These are phyloP conservation scores for Colletotrichum caudatum DNA, from an alignment of 2,329 filamentous ascomycete genomes.

Conservation along the genomic window DNA sequence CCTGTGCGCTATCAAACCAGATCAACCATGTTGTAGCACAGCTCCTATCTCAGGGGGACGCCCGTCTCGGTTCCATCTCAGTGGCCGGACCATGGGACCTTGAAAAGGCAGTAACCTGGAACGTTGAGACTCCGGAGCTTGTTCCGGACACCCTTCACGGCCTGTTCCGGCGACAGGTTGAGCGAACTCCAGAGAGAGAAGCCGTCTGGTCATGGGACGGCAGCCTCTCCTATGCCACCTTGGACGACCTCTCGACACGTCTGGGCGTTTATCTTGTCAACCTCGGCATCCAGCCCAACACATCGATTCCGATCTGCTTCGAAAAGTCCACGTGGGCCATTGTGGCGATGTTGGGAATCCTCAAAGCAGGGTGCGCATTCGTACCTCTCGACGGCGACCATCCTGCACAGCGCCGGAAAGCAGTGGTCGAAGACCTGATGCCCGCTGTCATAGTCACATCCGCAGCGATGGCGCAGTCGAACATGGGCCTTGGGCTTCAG, in stretches of 20 bases:
- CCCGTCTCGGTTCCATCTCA: constrained; percentile 2
- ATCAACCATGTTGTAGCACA: constrained; percentile 39
- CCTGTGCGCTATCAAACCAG: constrained; percentile 37
- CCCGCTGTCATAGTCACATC: not conserved
- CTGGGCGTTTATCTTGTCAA: not conserved
- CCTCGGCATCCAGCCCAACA: constrained; percentile 3
- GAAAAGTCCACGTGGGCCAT: constrained; percentile 41
- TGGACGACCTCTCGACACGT: constrained; percentile 12
- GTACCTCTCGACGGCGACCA: constrained; percentile 34
- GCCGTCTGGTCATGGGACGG: constrained; percentile 13
- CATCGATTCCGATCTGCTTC: constrained; percentile 41
- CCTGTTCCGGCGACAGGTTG: constrained; percentile 10
- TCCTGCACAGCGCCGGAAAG: constrained; percentile 6
- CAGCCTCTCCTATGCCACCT: constrained; percentile 1
- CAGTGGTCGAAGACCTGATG: not conserved
- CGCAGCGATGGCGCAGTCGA: constrained; percentile 39
- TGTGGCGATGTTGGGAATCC: constrained; percentile 40
- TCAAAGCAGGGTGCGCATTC: constrained; percentile 39
- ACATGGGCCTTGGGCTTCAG: not conserved
- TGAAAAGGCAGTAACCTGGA: constrained; percentile 10
- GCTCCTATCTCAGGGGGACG: constrained; percentile 1
- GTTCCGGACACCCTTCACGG: constrained; percentile 22
- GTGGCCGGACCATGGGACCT: constrained; percentile 23
- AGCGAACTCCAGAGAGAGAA: constrained; percentile 6
- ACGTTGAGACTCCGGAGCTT: constrained; percentile 9